Evolutionary conservation across 1,284 basidiomycete genomes (phyloP).

Genomic region (Earliella scabrosa): DNA sequence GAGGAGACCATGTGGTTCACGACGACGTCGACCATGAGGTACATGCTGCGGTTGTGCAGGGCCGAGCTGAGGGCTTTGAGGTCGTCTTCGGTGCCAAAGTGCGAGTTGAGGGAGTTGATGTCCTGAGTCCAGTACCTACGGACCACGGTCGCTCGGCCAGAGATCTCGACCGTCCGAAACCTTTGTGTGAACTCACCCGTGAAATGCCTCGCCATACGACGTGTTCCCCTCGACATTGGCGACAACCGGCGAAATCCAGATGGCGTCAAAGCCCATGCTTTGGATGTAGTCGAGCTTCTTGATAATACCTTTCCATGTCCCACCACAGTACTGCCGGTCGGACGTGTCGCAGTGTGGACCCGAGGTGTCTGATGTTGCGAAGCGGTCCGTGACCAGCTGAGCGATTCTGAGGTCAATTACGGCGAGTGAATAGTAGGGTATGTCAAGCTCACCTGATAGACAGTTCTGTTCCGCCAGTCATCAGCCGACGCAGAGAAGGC

Average conservation of each 20-base stretch:
- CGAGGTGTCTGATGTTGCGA: constrained; percentile 58
- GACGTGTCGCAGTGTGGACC: constrained; percentile 58
- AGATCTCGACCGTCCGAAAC: too few relatives aligned
- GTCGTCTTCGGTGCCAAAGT: constrained; percentile 72
- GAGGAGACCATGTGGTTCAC: constrained; percentile 76
- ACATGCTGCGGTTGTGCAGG: constrained; percentile 73
- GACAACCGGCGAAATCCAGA: constrained; percentile 70
- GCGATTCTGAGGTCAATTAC: neutral
- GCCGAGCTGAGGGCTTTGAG: constrained; percentile 67
- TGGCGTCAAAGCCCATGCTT: constrained; percentile 76
- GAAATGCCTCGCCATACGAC: constrained; percentile 69
- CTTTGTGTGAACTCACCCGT: constrained; percentile 46
- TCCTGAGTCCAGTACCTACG: constrained; percentile 66
- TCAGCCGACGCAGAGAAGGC: constrained; percentile 31
- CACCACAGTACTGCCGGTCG: constrained; percentile 69
- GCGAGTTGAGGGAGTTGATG: constrained; percentile 63
- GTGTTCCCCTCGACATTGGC: constrained; percentile 74
- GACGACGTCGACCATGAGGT: constrained; percentile 81
- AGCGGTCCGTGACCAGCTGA: constrained; percentile 73
- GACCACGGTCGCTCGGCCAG: too few relatives aligned
- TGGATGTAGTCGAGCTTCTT: constrained; percentile 81
- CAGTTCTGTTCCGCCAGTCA: constrained; percentile 26
- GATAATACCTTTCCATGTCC: constrained; percentile 76
- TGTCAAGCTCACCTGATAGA: constrained; percentile 26
- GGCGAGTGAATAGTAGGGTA: too few relatives aligned